Evolutionary conservation across 2,329 filamentous ascomycete genomes (phyloP).

Genomic region (Thielaviopsis punctulata): DNA sequence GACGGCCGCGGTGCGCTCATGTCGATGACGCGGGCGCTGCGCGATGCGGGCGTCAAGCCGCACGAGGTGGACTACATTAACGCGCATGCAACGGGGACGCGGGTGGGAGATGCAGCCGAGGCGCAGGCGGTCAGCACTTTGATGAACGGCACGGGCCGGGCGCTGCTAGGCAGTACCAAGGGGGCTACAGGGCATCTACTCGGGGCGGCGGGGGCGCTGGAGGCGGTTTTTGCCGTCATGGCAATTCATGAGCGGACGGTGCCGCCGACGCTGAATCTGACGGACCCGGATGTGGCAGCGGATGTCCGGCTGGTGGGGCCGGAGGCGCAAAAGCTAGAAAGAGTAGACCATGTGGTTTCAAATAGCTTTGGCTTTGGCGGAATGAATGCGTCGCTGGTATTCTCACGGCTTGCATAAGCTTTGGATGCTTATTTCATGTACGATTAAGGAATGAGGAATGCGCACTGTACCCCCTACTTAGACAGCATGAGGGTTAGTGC

Average conservation of each 20-base stretch:
- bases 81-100: slow-evolving; percentile 81
- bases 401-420: slow-evolving; percentile 26
- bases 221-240: slow-evolving; percentile 71
- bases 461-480: not conserved
- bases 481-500: not conserved
- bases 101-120: slow-evolving; percentile 75
- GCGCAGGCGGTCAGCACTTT: slow-evolving; percentile 64
- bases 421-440: not conserved
- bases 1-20: slow-evolving; percentile 67
- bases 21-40: slow-evolving; percentile 73
- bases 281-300: slow-evolving; percentile 46
- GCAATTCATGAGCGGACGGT: slow-evolving; percentile 62
- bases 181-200: slow-evolving; percentile 82
- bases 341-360: slow-evolving; percentile 58
- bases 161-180: slow-evolving; percentile 69
- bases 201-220: slow-evolving; percentile 78
- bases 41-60: slow-evolving; percentile 52
- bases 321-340: slow-evolving; percentile 45
- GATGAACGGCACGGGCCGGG: slow-evolving; percentile 26
- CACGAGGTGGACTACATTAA: slow-evolving; percentile 76
- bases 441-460: not conserved
- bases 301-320: slow-evolving; percentile 75
- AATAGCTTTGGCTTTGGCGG: slow-evolving; percentile 98
- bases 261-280: slow-evolving; percentile 75
- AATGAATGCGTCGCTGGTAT: slow-evolving; percentile 81